Base-by-base conservation (phyloP, 257 asterid genomes). In the Solanum bulbocastanum region DNA sequence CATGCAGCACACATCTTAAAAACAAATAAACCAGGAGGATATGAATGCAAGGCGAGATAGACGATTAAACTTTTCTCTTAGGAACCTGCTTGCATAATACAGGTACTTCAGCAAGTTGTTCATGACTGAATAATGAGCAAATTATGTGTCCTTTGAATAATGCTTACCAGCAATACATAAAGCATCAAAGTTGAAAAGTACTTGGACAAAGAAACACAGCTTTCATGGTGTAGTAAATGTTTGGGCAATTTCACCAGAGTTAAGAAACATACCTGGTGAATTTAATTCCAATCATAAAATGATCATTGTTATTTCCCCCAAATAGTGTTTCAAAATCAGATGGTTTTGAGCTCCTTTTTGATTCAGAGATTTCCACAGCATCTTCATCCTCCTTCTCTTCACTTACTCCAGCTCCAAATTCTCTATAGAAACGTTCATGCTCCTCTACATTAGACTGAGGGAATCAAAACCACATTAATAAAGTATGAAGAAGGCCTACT, bases 221-320 rank as follows among this genome's bases (percentile, higher is more conserved):
- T 89, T 42, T 69, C 84, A 74, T 9, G 37, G 40, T 81, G 42
- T 5, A 46, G 85, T 81, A 81, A 44, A 27, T 81, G 40, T 30
- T 42, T 46, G 18, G 68, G 27, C 18, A 81, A 81, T 81, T 46
- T 81, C 66, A 85, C 36, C 8, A 40, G 83, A 36, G 60, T 62
- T 69, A 68, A 75, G 87, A 89, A 87, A 74, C 87, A 86, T 92
- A 97, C 99, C 96, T 94, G 88, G 98, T 93, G 89, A 92, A 95
- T 91, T 97, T 96, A 81, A 97, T 40, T 87, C 98, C 98, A 44
- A 97, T 84, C 98, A 94, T 92, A 91, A 97, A 97, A 92, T 95
- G 96, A 90, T 97, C 99, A 83, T 96, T 93, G 92, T 91, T 94
- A 87, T 95, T 93, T 82, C 90, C 92, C 86, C 97, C 98, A 90